phyloP scores from a whole-genome alignment of 2,329 filamentous ascomycete genomes.

The Pseudogymnoascus sp. region DNA sequence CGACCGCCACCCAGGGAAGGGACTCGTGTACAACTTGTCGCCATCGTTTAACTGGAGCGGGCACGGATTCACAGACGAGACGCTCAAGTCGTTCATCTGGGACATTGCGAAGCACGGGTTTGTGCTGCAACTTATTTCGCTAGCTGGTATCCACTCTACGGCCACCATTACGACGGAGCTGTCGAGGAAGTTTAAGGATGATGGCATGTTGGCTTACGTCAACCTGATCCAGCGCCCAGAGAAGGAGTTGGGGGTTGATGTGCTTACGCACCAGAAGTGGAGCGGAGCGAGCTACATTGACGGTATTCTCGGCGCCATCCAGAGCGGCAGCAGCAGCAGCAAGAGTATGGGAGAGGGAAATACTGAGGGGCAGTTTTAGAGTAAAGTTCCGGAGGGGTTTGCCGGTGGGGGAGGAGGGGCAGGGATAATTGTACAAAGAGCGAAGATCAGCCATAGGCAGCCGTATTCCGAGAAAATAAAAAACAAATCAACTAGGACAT shows the following conservation, averaged over 20 bases:
- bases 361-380: constrained; percentile 64
- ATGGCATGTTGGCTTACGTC: constrained; percentile 98
- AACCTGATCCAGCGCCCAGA: constrained; percentile 82
- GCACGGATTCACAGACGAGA: constrained; percentile 79
- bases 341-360: constrained; percentile 95
- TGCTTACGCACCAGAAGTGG: constrained; percentile 39
- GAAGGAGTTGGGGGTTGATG: constrained; percentile 58
- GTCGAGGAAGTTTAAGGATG: constrained; percentile 71
- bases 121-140: constrained; percentile 59
- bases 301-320: constrained; percentile 80
- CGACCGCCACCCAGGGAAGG: constrained; percentile 64
- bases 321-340: constrained; percentile 81
- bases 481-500: neutral
- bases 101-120: constrained; percentile 86
- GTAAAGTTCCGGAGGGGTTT: neutral
- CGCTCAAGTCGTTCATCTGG: constrained; percentile 89
- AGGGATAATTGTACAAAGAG: constrained; percentile 2
- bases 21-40: constrained; percentile 90
- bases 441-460: neutral
- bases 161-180: constrained; percentile 65
- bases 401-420: neutral
- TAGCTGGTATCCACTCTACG: constrained; percentile 60
- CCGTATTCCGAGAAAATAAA: neutral
- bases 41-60: constrained; percentile 99
- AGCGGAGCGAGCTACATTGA: constrained; percentile 71